Base-by-base conservation (phyloP, 441 rosid species). In the Adansonia madagascariensis region DNA sequence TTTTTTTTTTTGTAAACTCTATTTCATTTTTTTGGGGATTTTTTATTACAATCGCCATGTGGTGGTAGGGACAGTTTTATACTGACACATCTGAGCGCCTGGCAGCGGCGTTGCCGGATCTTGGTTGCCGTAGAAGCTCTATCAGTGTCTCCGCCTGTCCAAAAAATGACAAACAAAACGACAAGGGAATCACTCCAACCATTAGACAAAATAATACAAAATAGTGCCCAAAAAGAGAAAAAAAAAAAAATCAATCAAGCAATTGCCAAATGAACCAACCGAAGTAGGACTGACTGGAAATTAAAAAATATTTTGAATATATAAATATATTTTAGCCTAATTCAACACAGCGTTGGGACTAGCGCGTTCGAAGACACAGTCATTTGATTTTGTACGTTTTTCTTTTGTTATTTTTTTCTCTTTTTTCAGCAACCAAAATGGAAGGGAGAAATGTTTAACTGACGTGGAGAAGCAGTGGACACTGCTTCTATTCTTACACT, bases 121-220 rank as follows among this genome's bases (percentile, higher is more conserved):
- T 93, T 73, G 96, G 94, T 85, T 88, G 98, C 86, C 99, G 90
- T 24, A 93, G 84, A 71, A 95, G 91, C 80, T 87, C 88, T 77
- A 88, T 90, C 77, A 95, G 78, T 64, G 89, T 73, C 88, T 90
- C 93, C 31, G 97, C 97, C 97, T 92, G 97, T 82, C 79, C 85
- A 8, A 83, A 67, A 56, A 73, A 77, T 31, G 22, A 75, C 81
- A 78, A 69, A 78, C 73, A 80, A 71, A 63, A 56, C 77, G 79
- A 82, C 81, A 76, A 76, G n/a, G 57, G 61, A 63, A 22, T 47
- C 74, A 65, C 31, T 50, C 15, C 67, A 6, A 20, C 52, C 66
- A 46, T 83, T 22, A 73, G 57, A 49, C 75, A 73, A 22, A 35
- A 20, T 52, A 39, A 43, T 46, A 73, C 14, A 57, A 79, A 47